Evolutionary conservation across 805 yeast genomes (phyloP).

Genomic region (Zygosaccharomyces gambellarensis): DNA sequence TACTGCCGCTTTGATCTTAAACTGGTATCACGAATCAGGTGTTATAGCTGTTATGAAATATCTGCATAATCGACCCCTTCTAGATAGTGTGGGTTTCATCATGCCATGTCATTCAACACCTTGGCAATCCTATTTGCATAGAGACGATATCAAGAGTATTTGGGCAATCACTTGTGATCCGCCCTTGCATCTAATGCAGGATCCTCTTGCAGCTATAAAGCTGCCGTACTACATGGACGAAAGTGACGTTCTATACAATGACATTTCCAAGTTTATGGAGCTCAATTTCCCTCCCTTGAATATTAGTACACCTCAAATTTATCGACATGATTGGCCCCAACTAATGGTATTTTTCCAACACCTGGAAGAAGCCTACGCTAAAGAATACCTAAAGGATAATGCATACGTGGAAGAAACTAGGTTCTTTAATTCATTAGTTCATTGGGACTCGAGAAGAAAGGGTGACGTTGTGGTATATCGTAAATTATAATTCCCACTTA

Average conservation of each 20-base stretch:
- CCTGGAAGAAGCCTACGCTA: constrained; percentile 42
- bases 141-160: constrained; percentile 43
- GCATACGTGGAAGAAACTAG: constrained; percentile 46
- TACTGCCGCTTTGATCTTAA: constrained; percentile 39
- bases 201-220: constrained; percentile 29
- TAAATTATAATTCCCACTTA: constrained; percentile 21
- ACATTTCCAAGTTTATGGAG: constrained; percentile 57
- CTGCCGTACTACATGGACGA: constrained; percentile 66
- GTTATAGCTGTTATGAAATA: constrained; percentile 62
- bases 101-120: constrained; percentile 99
- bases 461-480: constrained; percentile 75
- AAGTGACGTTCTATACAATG: constrained; percentile 74
- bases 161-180: constrained; percentile 94
- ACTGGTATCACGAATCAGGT: constrained; percentile 80
- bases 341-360: constrained; percentile 70
- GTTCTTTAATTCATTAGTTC: constrained; percentile 73
- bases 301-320: constrained; percentile 23
- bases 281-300: constrained; percentile 44
- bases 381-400: constrained; percentile 38
- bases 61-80: constrained; percentile 40
- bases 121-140: constrained; percentile 79
- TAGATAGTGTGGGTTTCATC: constrained; percentile 65
- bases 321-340: constrained; percentile 58
- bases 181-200: constrained; percentile 46
- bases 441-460: constrained; percentile 76